A percentile compares a stretch with the other conserved stretches of the same genome.
Conservation (phyloP, 306 rosid species). For the Quercus parvula region DNA sequence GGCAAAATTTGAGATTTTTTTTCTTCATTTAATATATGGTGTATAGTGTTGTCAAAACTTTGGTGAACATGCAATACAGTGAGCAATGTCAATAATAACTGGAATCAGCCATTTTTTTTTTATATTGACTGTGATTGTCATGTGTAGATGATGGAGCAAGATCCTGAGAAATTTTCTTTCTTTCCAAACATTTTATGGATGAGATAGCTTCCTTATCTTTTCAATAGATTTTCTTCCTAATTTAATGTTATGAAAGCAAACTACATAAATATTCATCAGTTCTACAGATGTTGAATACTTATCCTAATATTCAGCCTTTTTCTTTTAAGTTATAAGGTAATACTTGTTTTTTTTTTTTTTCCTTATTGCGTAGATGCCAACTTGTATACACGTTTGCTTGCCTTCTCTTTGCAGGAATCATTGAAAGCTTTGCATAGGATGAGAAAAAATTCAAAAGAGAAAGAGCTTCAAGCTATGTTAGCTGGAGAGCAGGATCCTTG, state of each 20-base stretch:
- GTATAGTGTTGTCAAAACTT: not conserved
- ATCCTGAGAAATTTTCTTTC: not conserved
- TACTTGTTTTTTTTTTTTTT: not conserved
- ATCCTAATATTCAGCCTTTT: not conserved
- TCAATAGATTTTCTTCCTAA: not conserved
- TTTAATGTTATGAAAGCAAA: not conserved
- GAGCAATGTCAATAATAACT: not conserved
- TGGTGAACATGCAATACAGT: not conserved
- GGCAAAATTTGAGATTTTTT: not conserved
- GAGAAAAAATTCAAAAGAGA: conserved; percentile 79
- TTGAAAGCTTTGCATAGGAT: conserved; percentile 58
- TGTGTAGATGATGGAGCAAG: not conserved
- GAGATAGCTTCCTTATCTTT: not conserved
- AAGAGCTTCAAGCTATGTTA: conserved; percentile 90
- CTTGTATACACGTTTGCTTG: conserved; percentile 27
- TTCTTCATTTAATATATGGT: not conserved
- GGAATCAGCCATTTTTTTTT: not conserved
- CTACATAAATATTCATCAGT: not conserved
- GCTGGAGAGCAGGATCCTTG: conserved; percentile 81
- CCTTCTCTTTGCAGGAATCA: conserved; percentile 61
- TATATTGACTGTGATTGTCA: not conserved
- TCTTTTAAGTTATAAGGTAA: conserved; percentile 14
- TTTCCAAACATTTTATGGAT: too few species aligned
- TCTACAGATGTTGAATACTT: not conserved
- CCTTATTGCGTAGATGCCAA: conserved; percentile 4